Evolutionary conservation across 2,329 filamentous ascomycete species (phyloP).

Genomic region (Cordyceps farinosa): DNA sequence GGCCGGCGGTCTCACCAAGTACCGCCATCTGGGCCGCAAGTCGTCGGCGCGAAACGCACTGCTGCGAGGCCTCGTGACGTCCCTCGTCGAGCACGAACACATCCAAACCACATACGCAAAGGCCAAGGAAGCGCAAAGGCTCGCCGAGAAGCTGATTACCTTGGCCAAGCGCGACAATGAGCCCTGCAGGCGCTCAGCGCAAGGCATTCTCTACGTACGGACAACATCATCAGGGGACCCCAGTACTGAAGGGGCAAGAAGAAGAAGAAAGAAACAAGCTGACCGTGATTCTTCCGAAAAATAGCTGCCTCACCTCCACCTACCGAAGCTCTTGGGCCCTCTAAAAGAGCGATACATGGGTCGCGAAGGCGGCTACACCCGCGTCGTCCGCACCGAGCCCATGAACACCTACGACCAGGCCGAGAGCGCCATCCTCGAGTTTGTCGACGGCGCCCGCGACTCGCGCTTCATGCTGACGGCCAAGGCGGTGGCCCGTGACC

Average conservation of each 20-base stretch:
- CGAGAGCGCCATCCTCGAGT: conserved; percentile 83
- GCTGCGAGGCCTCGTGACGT: conserved; percentile 92
- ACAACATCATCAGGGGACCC: background rate
- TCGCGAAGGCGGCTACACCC: conserved; percentile 89
- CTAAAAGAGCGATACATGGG: conserved; percentile 74
- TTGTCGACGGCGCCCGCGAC: conserved; percentile 91
- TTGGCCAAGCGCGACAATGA: conserved; percentile 90
- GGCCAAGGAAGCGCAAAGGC: conserved; percentile 90
- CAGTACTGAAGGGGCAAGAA: background rate
- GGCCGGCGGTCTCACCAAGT: conserved; percentile 84
- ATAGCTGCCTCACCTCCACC: conserved; percentile 59
- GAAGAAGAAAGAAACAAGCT: background rate
- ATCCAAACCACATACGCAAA: conserved; percentile 95
- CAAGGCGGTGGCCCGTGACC: conserved; percentile 68
- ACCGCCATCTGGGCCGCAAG: conserved; percentile 80
- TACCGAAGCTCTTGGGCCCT: conserved; percentile 85
- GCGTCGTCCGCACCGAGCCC: conserved; percentile 87
- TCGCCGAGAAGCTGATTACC: conserved; percentile 93
- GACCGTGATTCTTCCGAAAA: background rate
- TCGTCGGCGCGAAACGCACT: conserved; percentile 88
- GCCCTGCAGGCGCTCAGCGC: conserved; percentile 69
- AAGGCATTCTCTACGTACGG: conserved; percentile 80
- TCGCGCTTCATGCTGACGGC: conserved; percentile 94
- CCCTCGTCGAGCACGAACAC: conserved; percentile 86
- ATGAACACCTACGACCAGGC: conserved; percentile 81